These are phyloP conservation scores for Coprinellus aureogranulatus DNA, from an alignment of 768 basidiomycete genomes.

Conservation along the genomic window DNA sequence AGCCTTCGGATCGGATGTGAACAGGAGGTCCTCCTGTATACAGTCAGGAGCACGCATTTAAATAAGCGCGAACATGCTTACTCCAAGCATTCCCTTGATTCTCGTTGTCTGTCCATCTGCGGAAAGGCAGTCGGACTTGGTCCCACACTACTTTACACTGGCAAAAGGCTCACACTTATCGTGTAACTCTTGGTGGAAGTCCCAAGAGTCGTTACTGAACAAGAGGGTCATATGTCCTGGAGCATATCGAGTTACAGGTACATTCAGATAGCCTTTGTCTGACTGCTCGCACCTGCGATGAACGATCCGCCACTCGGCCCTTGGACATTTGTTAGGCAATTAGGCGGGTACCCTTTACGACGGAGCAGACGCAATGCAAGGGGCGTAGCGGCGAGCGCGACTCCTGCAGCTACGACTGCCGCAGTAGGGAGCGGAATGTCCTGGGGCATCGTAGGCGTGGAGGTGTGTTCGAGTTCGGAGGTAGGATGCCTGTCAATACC, in stretches of 20 bases:
- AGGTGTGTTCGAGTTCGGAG: neutral
- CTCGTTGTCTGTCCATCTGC: conserved; percentile 31
- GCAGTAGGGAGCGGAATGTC: neutral
- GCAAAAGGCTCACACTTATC: neutral
- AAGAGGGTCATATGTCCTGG: neutral
- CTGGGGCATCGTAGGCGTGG: neutral
- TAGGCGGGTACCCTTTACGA: neutral
- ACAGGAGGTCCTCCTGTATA: conserved; percentile 30
- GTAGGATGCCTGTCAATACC: neutral
- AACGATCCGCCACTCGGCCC: neutral
- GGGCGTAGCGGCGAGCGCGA: neutral
- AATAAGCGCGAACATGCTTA: conserved; percentile 13
- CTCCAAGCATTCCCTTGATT: conserved; percentile 34
- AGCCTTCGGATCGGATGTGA: conserved; percentile 44
- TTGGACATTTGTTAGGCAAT: neutral
- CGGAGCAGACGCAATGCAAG: neutral
- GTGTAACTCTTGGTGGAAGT: neutral
- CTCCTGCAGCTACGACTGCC: neutral
- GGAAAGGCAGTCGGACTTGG: neutral
- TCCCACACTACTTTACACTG: too few species aligned
- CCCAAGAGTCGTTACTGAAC: neutral
- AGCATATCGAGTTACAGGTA: neutral
- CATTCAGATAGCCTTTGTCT: neutral
- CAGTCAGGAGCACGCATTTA: neutral
- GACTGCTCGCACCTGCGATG: neutral